Base-by-base conservation (phyloP, 1,284 basidiomycete species). In the Tylopilus sp. region DNA sequence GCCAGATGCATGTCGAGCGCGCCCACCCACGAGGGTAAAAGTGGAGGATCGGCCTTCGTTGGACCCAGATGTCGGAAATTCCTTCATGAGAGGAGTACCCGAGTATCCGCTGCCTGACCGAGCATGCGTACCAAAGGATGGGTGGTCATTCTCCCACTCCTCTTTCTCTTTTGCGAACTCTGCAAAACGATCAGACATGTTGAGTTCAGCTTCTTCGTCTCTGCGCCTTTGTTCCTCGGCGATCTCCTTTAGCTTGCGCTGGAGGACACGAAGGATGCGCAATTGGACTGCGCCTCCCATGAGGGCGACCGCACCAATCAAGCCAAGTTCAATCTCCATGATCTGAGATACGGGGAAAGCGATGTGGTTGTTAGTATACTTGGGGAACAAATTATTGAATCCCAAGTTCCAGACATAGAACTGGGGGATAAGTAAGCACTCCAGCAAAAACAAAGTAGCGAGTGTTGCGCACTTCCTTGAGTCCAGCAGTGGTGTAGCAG, bases 361-460 rank as follows among this genome's bases (percentile, higher is more conserved):
- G 46, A 89, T 89, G 51, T 76, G 73, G 55, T 85, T 82, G 53
- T 76, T 67, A 13, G 71, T 70, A 58, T 82, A 91, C 58, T 84
- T 87, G 12, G 87, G 82, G 70, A 96, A 97, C 30, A 97, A 70
- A 3, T 73, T 61, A 9, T 73, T 75, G 69, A 93, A 92, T 16
- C 95, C 95, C 39, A 98, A 73, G 63, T 97, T 97, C 84, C 89
- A 96, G 44, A 96, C 75, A 70, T 97, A 97, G 71, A 96, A 97
- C 88, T 92, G 54, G 26, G 16, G 12, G 21, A 33, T 39, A 31
- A 33, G 44, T 59, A 21, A 57, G 49, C 45, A 43, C 38, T 6
- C n/a, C 15, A 44, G 19, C 16, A 30, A 55, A 38, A 41, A 15
- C 2, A 21, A 4, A 34, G 16, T 8, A 21, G 16, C 13, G 51